Base-by-base conservation (phyloP, 225 moss, liverwort and hornwort species). In the Bryoerythrophyllum caledonicum region DNA sequence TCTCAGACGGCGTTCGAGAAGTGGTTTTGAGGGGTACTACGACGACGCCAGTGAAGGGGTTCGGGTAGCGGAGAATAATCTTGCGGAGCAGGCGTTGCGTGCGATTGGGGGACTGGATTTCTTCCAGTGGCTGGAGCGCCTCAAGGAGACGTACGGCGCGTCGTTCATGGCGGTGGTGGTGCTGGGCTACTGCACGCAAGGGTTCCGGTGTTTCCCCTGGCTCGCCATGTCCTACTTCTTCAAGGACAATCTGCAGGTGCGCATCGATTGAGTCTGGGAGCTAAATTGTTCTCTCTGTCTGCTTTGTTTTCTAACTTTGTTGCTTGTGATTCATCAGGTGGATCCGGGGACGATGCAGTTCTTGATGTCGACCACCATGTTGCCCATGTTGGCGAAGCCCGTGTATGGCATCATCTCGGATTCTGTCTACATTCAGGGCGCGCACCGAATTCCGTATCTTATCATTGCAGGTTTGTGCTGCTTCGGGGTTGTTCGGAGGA, bases 151-250 rank as follows among this genome's bases (percentile, higher is more conserved):
- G 0, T 94, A 92, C 10, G 94, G 94, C 3, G 54, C 83, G 34
- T 90, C 90, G 14, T 91, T 95, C 72, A 82, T 92, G 82, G 26
- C 85, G 44, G 37, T 95, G 38, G 79, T 95, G 46, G 80, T 83
- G 34, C 82, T 95, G 8, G 94, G 94, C 10, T 95, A 92, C 83
- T 82, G 81, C 62, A 88, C 83, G 20, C 94, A 95, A 72, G 94
- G 94, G 3, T 95, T 95, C 71, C 90, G 94, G 41, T 92, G 94
- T 65, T 95, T 95, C 65, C 94, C 94, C 19, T 95, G 91, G 92
- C 83, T 95, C 46, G 94, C 89, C 14, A 88, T 88, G 62, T 82
- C 85, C 8, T 92, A 92, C 76, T 86, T 82, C 80, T 84, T 90
- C 78, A 95, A 95, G 78, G 94, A 95, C 71, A 83, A 89, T 68